Evolutionary conservation across 1,284 basidiomycete genomes (phyloP), one percentile per base, ranked within the genome.

Genomic region (Trichosporon faecale): DNA sequence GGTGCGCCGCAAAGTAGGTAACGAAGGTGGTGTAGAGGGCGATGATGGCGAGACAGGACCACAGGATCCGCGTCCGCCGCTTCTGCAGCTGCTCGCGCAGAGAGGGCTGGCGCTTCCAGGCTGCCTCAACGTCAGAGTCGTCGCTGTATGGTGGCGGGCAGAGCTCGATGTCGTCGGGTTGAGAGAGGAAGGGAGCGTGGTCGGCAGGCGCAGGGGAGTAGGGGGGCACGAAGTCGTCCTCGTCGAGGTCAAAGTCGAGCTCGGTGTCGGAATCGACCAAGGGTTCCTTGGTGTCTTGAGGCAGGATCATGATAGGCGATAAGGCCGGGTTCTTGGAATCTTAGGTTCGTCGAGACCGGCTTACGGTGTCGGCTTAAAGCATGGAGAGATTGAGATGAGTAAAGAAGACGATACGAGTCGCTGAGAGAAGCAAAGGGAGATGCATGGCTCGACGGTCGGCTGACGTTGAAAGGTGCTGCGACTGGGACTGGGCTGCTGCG

Each of bases 201-300:
- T 23, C 31, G 29, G 16, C 61, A 16, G 31, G 9, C 2, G 21
- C 16, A 21, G 23, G 64, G 64, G 37, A 27, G 40, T 65, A 65
- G 23, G 25, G 37, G 3, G 64, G 64, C 3, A 65, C 64, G 9
- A 46, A 67, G 33, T 64, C 49, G 67, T 68, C 67, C 16, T 40
- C 33, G 21, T 64, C 67, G 23, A 68, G 55, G 23, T 66, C 71
- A 44, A 69, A 73, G 64, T 75, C 74, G 65, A 67, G 63, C 49
- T 72, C 73, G 68, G 73, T 69, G 61, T 73, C 74, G 1, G 74
- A 73, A 11, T 61, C 57, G 57, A 61, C 57, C 57, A 52, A 33
- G 11, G 74, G 72, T 11, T 29, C 70, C 46, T 75, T 75, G 31
- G 70, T 73, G 60, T 75, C 74, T 55, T 70, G 68, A 5, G 74